Percentiles rank a stretch among this genome's conserved stretches.
Conservation (phyloP, 1,284 basidiomycete genomes). For the Ustilago sp. region DNA sequence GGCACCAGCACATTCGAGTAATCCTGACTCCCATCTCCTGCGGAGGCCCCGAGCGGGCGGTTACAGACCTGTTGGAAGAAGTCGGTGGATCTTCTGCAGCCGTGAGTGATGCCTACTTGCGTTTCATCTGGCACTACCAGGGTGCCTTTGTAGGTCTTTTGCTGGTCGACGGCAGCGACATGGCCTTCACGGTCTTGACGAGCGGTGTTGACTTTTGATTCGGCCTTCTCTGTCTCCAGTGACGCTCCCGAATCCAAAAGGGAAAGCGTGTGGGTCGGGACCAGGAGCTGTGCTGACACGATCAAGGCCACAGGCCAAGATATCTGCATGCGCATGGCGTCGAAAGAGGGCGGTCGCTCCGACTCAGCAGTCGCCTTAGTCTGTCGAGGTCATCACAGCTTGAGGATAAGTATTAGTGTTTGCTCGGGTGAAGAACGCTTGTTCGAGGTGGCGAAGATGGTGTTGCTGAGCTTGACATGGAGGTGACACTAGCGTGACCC, state of each 20-base stretch:
- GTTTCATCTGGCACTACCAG: conserved; percentile 13
- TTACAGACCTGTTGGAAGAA: conserved; percentile 48
- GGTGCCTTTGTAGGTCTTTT: background rate
- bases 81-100: conserved; percentile 49
- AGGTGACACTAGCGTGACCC: conserved; percentile 10
- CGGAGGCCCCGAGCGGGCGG: background rate
- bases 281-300: conserved; percentile 11
- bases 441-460: background rate
- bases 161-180: background rate
- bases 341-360: background rate
- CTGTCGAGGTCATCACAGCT: conserved; percentile 13
- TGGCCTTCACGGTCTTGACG: too few species aligned
- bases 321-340: conserved; percentile 23
- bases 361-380: background rate
- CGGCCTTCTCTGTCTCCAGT: background rate
- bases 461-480: conserved; percentile 11
- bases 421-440: background rate
- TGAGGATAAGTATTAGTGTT: background rate
- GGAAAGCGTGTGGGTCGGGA: conserved; percentile 2
- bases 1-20: background rate
- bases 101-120: conserved; percentile 18
- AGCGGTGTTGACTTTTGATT: background rate
- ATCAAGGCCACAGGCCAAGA: conserved; percentile 15
- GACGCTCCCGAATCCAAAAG: conserved; percentile 31
- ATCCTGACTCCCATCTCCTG: background rate